Evolutionary conservation across 2,329 filamentous ascomycete genomes (phyloP).

Genomic region (Tolypocladium nubicola): DNA sequence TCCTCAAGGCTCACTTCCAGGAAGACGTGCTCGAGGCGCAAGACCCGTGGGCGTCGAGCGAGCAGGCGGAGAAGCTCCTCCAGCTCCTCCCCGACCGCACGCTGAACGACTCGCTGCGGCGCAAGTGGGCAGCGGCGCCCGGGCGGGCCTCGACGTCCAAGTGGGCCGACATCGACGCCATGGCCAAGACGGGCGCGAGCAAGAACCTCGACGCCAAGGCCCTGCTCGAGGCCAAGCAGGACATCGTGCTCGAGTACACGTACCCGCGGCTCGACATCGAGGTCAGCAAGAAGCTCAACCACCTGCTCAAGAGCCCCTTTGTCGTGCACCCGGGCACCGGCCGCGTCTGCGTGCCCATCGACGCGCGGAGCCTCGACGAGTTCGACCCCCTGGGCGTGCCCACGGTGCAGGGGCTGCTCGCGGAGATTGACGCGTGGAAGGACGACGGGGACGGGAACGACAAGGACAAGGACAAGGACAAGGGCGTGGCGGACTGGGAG

Average conservation of each 20-base stretch:
- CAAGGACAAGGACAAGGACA: constrained; percentile 23
- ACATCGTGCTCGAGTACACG: constrained; percentile 93
- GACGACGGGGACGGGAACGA: constrained; percentile 22
- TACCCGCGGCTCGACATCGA: constrained; percentile 95
- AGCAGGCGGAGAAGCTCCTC: constrained; percentile 68
- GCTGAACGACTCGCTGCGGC: constrained; percentile 68
- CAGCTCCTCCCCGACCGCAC: constrained; percentile 72
- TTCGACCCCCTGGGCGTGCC: constrained; percentile 88
- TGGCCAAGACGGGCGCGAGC: constrained; percentile 68
- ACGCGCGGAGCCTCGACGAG: constrained; percentile 58
- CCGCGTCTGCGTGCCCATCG: constrained; percentile 90
- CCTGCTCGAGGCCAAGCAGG: constrained; percentile 83
- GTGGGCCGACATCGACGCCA: constrained; percentile 85
- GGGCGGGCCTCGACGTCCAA: constrained; percentile 68
- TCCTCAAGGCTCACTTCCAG: constrained; percentile 77
- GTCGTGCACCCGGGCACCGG: constrained; percentile 94
- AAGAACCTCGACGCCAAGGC: constrained; percentile 62
- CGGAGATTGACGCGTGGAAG: constrained; percentile 79
- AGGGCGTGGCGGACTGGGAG: constrained; percentile 70
- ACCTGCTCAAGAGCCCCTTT: constrained; percentile 94
- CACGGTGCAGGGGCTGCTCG: constrained; percentile 70
- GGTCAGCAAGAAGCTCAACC: constrained; percentile 95
- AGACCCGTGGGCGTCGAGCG: constrained; percentile 67
- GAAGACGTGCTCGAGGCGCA: constrained; percentile 72
- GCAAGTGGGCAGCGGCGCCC: constrained; percentile 84